Evolutionary conservation across 139 green algal genomes (phyloP), one percentile per base, ranked within the genome.

Genomic region (Ettlia oleoabundans): DNA sequence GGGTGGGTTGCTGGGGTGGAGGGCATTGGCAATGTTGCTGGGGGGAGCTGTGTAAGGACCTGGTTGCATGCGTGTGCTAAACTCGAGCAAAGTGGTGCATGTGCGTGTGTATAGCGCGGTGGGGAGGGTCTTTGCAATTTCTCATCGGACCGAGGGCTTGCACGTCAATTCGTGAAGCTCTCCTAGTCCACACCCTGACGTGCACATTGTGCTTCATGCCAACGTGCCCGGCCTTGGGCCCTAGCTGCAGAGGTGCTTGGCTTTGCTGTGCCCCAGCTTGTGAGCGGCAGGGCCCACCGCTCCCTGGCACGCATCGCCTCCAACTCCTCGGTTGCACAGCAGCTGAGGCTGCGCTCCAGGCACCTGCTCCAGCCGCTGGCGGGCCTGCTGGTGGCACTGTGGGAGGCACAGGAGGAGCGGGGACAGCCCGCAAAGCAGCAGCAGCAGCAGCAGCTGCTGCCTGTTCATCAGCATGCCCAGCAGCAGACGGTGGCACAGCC

Each of bases 221-320:
- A 58, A 58, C 47, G 15, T 58, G 47, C n/a, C n/a, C n/a, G n/a
- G n/a, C n/a, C n/a, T n/a, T n/a, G n/a, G n/a, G 15, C 33, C 6
- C 22, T 3, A 2, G 18, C 21, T 26, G 51, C 73, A 32, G 94
- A 97, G 90, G 80, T 95, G 35, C 24, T 97, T 35, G 77, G 82
- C 38, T 97, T 98, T 76, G 88, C 95, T 35, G 85, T 97, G 41
- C 86, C 84, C 3, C 94, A 98, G 82, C 86, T 93, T 51, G 89
- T 90, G 28, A 24, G 21, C 0, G 78, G 53, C 19, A 37, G 38
- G 19, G 73, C 73, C 5, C 52, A 68, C 52, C 73, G 53, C 33
- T 51, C 53, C 26, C 68, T 77, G 51, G 51, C 47, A 40, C 67
- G 68, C 2, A 43, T 71, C 19, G 68, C 79, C 15, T 28, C 35